These are phyloP conservation scores for Yamadazyma songkhlaensis DNA, from an alignment of 1,139 yeast species.

Conservation along the genomic window DNA sequence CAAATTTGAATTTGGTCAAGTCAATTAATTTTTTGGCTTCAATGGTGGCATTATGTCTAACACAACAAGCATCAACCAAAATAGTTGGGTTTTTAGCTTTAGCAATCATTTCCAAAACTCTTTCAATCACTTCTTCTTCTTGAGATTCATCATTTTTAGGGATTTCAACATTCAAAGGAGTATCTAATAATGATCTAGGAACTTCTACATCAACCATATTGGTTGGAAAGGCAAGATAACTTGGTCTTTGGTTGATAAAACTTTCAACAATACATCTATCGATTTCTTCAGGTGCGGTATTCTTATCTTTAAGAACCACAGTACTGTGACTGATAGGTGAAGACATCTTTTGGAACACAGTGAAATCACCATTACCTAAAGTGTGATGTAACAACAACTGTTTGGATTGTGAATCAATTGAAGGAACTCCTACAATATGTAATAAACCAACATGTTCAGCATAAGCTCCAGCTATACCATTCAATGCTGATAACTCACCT, in stretches of 20 bases:
- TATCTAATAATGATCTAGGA: constrained; percentile 25
- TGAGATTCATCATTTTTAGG: constrained; percentile 27
- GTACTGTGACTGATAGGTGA: constrained; percentile 31
- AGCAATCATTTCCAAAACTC: constrained; percentile 25
- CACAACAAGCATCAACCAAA: constrained; percentile 37
- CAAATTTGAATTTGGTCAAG: constrained; percentile 27
- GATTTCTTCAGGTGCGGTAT: constrained; percentile 30
- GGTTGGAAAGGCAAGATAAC: constrained; percentile 38
- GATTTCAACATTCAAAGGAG: constrained; percentile 29
- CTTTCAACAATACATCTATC: constrained; percentile 38
- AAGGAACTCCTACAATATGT: constrained; percentile 43
- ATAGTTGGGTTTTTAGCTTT: constrained; percentile 31
- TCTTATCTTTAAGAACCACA: constrained; percentile 27
- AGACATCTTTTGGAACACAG: constrained; percentile 70
- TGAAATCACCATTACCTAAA: constrained; percentile 81
- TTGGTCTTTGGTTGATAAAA: constrained; percentile 35
- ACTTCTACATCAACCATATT: constrained; percentile 36
- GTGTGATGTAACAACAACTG: constrained; percentile 56
- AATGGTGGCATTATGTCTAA: constrained; percentile 28
- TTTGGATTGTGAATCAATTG: constrained; percentile 62
- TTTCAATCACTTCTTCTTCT: constrained; percentile 30
- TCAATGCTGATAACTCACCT: constrained; percentile 47
- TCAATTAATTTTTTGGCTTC: constrained; percentile 33
- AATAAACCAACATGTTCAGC: constrained; percentile 42
- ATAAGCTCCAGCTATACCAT: constrained; percentile 41